Conservation (phyloP, 495 filamentous ascomycete species). For the Pseudevernia furfuracea region DNA sequence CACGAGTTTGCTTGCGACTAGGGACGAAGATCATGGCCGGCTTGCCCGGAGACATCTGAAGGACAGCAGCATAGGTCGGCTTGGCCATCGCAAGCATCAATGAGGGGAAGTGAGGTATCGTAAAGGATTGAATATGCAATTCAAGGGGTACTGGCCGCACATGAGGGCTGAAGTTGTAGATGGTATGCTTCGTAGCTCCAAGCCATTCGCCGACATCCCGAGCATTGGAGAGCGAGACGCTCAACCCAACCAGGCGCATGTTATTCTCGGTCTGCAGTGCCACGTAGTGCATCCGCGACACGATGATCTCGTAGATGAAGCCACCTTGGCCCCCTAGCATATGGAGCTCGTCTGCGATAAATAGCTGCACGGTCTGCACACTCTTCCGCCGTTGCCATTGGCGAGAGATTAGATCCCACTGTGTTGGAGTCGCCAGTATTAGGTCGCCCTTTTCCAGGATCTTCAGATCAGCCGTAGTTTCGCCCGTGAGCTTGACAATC, state of each 20-base stretch:
- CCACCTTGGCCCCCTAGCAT: conserved; percentile 87
- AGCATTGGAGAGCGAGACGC: conserved; percentile 86
- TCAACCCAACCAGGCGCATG: conserved; percentile 83
- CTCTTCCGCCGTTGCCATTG: conserved; percentile 96
- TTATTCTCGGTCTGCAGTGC: conserved; percentile 76
- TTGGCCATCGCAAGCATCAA: conserved; percentile 98
- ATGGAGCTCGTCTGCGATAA: conserved; percentile 95
- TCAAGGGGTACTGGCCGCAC: conserved; percentile 81
- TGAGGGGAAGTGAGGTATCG: conserved; percentile 93
- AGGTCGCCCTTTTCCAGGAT: conserved; percentile 82
- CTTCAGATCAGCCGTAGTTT: conserved; percentile 85
- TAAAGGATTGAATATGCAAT: conserved; percentile 91
- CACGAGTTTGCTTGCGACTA: conserved; percentile 81
- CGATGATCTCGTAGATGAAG: conserved; percentile 89
- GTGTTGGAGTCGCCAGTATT: conserved; percentile 81
- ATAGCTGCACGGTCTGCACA: conserved; percentile 79
- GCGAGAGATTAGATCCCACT: conserved; percentile 93
- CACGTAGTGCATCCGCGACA: conserved; percentile 97
- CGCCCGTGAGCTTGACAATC: conserved; percentile 89
- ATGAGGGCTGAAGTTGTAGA: conserved; percentile 96
- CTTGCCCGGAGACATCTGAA: conserved; percentile 78
- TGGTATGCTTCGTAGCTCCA: conserved; percentile 95
- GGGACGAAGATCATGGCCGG: conserved; percentile 88
- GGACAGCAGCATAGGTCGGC: conserved; percentile 77
- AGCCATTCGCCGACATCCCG: conserved; percentile 98